phyloP scores from a whole-genome alignment of 495 filamentous ascomycete genomes.

The Neurospora sp. region DNA sequence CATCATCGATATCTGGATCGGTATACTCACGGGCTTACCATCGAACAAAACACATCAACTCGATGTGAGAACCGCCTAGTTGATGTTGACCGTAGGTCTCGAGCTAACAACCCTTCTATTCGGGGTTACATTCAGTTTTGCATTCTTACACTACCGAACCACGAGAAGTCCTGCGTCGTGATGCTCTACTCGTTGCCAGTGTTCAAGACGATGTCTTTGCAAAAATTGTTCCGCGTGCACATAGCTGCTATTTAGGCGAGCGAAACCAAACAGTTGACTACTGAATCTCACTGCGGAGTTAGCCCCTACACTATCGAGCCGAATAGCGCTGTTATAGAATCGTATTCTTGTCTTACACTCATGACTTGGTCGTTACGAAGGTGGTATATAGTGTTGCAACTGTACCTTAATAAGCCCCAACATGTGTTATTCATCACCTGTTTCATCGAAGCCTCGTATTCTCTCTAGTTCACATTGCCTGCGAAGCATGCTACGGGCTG shows the following conservation, averaged over 20 bases:
- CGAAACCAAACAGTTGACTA: not conserved
- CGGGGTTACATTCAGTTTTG: not conserved
- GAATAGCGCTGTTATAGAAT: not conserved
- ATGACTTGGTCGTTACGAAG: not conserved
- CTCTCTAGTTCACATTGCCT: not conserved
- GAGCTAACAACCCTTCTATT: not conserved
- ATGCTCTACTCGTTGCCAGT: not conserved
- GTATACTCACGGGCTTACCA: not conserved
- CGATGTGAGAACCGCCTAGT: not conserved
- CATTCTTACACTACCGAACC: not conserved
- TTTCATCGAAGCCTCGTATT: not conserved
- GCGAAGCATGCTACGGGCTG: not conserved
- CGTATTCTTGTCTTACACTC: not conserved
- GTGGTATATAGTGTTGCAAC: not conserved
- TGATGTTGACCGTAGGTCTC: not conserved
- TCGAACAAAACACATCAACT: not conserved
- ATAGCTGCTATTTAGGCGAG: not conserved
- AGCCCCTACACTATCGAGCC: not conserved
- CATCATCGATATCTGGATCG: not conserved
- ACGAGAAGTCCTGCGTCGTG: not conserved
- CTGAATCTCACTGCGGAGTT: not conserved
- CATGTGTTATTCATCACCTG: not conserved
- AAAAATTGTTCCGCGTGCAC: not conserved
- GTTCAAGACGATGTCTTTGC: not conserved
- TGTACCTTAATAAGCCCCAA: not conserved